phyloP scores from a whole-genome alignment of 2,329 filamentous ascomycete genomes.

The Penicillium griseofulvum region DNA sequence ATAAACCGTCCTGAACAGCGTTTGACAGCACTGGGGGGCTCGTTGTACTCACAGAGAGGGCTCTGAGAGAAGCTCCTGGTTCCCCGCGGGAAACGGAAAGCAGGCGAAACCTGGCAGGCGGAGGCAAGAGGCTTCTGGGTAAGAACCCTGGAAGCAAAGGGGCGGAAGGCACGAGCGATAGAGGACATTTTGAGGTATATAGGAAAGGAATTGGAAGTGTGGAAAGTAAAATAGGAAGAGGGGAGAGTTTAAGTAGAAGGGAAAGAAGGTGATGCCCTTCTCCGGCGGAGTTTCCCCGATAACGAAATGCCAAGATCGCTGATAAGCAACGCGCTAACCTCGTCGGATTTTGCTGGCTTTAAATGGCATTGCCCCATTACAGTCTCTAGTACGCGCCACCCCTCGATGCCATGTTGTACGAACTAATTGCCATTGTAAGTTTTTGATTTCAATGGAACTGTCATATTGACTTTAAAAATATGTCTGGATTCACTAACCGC shows the following conservation, averaged over 20 bases:
- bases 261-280: conserved; percentile 24
- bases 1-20: neutral
- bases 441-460: neutral
- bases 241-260: conserved; percentile 29
- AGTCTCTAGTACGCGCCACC: conserved; percentile 21
- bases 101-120: conserved; percentile 32
- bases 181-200: conserved; percentile 34
- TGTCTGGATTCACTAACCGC: conserved; percentile 13
- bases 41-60: conserved; percentile 35
- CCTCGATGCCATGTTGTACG: conserved; percentile 75
- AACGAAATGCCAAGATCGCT: conserved; percentile 28
- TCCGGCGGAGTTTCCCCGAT: conserved; percentile 27
- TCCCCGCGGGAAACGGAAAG: conserved; percentile 44
- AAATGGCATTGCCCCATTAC: conserved; percentile 15
- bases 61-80: conserved; percentile 44
- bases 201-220: conserved; percentile 6
- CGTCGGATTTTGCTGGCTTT: conserved; percentile 25
- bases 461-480: neutral
- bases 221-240: conserved; percentile 17
- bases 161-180: conserved; percentile 36
- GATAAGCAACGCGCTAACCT: conserved; percentile 28
- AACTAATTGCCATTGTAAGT: conserved; percentile 90
- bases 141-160: conserved; percentile 37
- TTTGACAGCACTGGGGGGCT: conserved; percentile 2
- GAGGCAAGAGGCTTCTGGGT: conserved; percentile 37